Conservation (phyloP, 495 filamentous ascomycete species). For the Jackrogersella minutella region DNA sequence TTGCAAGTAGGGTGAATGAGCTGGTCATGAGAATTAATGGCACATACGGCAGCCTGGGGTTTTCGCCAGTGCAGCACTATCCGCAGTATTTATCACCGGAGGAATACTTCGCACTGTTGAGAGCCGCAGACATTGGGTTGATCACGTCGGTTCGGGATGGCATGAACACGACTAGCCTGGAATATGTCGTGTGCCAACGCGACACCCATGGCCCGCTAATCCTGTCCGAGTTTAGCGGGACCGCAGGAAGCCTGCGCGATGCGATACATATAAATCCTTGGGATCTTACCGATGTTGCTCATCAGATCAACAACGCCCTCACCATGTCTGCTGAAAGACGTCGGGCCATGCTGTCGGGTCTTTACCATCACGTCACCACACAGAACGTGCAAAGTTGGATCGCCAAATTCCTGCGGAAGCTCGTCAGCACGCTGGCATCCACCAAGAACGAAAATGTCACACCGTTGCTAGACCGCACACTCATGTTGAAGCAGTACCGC, state of each 20-base stretch:
- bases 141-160: constrained; percentile 94
- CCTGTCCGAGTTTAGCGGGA: constrained; percentile 94
- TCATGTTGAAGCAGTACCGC: constrained; percentile 74
- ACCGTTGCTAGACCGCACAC: constrained; percentile 76
- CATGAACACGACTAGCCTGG: constrained; percentile 95
- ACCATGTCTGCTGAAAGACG: constrained; percentile 72
- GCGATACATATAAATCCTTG: constrained; percentile 96
- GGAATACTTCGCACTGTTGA: constrained; percentile 91
- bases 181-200: constrained; percentile 91
- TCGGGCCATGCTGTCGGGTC: constrained; percentile 62
- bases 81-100: constrained; percentile 85
- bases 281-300: constrained; percentile 82
- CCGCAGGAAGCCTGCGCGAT: constrained; percentile 81
- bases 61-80: constrained; percentile 89
- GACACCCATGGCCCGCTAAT: constrained; percentile 85
- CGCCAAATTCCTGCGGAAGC: constrained; percentile 72
- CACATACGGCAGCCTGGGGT: constrained; percentile 81
- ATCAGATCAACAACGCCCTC: constrained; percentile 79
- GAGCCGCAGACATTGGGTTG: constrained; percentile 85
- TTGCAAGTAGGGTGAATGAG: constrained; percentile 84
- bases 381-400: constrained; percentile 88
- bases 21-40: constrained; percentile 91
- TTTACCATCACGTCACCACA: constrained; percentile 83
- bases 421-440: constrained; percentile 79
- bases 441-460: constrained; percentile 78